Base-by-base conservation (phyloP, 176 grass and related monocot species). In the Cymbopogon citratus region DNA sequence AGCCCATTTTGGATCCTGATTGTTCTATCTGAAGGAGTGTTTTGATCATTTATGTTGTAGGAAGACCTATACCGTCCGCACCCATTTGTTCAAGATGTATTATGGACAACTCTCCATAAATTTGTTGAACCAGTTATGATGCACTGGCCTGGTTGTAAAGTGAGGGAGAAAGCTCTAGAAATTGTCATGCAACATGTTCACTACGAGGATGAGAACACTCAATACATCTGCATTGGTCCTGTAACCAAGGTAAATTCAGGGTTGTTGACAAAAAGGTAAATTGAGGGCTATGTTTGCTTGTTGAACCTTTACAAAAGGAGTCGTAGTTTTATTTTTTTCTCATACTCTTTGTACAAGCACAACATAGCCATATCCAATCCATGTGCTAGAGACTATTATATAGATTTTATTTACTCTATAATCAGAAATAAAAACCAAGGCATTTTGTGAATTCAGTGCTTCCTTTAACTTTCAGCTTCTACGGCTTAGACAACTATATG, bases 131-230 rank as follows among this genome's bases (percentile, higher is more conserved):
- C 95, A 61, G 68, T 92, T 89, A 79, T 98, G 71, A 66, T 91
- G 86, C 84, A 82, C 74, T 94, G 90, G 90, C 95, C 95, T 77
- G 90, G 95, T 68, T 86, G 45, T 79, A 95, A 86, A 87, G 66
- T 98, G 75, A 91, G 92, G 74, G 86, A 93, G 74, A 95, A 89
- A 81, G 76, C 95, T 89, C 49, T 98, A 70, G 62, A 86, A 68
- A 85, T 69, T 84, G 88, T 75, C 40, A 98, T 98, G 52, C 66
- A 98, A 64, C 95, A 98, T 70, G 83, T 98, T 82, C 95, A 95
- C 84, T 98, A 98, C 78, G 95, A 98, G 86, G 95, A 98, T 88
- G 95, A 93, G 75, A 98, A 95, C 81, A 95, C 90, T 59, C 81
- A 88, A 79, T 95, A 98, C 63, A 80, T 93, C 74, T 95, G 95